Evolutionary conservation across 164 flowering plant species (phyloP), one percentile per base, ranked within the genome.

Genomic region (Aristolochia californica): DNA sequence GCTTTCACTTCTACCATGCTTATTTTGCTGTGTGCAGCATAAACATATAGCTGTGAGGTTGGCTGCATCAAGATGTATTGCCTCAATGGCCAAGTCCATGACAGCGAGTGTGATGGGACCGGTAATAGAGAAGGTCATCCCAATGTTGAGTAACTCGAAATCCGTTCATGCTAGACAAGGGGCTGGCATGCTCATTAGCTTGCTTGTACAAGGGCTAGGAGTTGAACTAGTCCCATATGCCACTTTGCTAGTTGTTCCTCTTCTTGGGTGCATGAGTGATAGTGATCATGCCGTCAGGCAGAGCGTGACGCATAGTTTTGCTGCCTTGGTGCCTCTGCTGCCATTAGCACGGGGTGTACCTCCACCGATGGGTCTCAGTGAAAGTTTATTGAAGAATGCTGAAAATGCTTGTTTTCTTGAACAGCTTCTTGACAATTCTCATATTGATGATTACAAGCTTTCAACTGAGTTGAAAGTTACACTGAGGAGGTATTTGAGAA

Each of bases 321-420:
- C 99, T 67, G 88, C 97, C 13, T 83, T 94, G 59, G 99, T 94
- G 24, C 99, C 99, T 74, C 95, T 94, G 66, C 95, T 94, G 70
- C 99, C 99, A 22, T 70, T 94, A 63, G 96, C 99, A 25, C 72
- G 97, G 45, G 99, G 99, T 13, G 70, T 90, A 56, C 76, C 93
- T 21, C 83, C 81, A 20, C 97, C 97, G 28, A 67, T 40, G 58
- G 96, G 89, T 51, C 68, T 88, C 27, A 75, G 74, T 73, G 85
- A 88, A 72, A 69, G 66, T 49, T 69, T 88, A 58, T 75, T 83
- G 26, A 74, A 74, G 70, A 85, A 78, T 74, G 73, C 79, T 24
- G 95, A 88, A 54, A 97, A 90, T 75, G 85, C 86, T 45, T 67
- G 73, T 51, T 94, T 94, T 72, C 75, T 94, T 64, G 96, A 94